These are phyloP conservation scores for Elsinoe australis DNA, from an alignment of 2,329 filamentous ascomycete genomes.

Conservation along the genomic window DNA sequence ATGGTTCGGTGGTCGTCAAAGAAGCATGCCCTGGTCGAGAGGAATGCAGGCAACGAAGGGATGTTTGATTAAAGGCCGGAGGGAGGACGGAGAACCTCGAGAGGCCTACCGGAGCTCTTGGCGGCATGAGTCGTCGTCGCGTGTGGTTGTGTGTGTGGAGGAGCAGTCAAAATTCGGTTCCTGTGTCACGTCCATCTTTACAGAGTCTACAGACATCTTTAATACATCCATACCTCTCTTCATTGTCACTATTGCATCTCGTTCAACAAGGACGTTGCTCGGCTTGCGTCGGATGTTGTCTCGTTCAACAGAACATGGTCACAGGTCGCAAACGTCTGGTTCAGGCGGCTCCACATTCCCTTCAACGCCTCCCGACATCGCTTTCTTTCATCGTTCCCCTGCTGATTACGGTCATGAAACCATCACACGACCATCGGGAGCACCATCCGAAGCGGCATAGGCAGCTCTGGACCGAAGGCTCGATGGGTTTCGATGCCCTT, in stretches of 20 bases:
- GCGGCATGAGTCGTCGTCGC: slow-evolving; percentile 11
- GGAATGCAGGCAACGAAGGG: slow-evolving; percentile 15
- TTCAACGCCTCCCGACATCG: slow-evolving; percentile 1
- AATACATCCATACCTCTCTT: slow-evolving; percentile 10
- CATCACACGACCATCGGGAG: background rate
- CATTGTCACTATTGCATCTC: background rate
- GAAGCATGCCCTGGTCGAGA: slow-evolving; percentile 13
- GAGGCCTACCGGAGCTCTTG: slow-evolving; percentile 13
- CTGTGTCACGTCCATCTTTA: slow-evolving; percentile 3
- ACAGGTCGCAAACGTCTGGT: slow-evolving; percentile 7
- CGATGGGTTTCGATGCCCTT: background rate
- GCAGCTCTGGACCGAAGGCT: background rate
- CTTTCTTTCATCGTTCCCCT: background rate
- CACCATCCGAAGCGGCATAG: background rate
- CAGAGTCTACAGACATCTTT: slow-evolving; percentile 8
- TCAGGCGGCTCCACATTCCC: slow-evolving; percentile 13
- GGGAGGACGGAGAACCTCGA: slow-evolving; percentile 1
- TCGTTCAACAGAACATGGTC: slow-evolving; percentile 9
- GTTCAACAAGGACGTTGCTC: slow-evolving; percentile 1
- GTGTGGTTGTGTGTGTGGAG: background rate
- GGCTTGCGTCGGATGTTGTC: slow-evolving; percentile 18
- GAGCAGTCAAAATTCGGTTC: background rate
- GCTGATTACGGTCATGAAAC: background rate
- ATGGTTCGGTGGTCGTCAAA: background rate
- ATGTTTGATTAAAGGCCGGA: slow-evolving; percentile 4